phyloP scores from a whole-genome alignment of 2,329 filamentous ascomycete species.

The Westerdykella sp. region DNA sequence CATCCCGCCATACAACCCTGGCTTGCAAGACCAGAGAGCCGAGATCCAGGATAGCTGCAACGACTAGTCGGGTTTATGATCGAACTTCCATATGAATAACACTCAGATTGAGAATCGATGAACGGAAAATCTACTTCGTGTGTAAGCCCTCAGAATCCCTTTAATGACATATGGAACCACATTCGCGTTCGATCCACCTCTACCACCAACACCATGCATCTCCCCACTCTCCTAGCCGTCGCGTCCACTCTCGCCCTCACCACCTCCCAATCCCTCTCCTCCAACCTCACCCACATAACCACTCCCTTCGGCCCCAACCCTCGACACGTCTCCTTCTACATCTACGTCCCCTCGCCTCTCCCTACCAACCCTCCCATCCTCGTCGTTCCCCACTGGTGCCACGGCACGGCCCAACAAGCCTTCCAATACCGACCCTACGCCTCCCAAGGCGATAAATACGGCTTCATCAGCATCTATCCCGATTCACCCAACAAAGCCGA shows the following conservation, averaged over 20 bases:
- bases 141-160: too few relatives aligned
- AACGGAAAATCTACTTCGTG: too few relatives aligned
- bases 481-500: conserved; percentile 24
- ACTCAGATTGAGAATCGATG: too few relatives aligned
- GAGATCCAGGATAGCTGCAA: too few relatives aligned
- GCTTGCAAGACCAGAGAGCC: too few relatives aligned
- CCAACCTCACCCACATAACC: conserved; percentile 21
- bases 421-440: conserved; percentile 27
- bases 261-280: conserved; percentile 19
- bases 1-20: too few relatives aligned
- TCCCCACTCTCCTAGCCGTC: too few relatives aligned
- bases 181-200: too few relatives aligned
- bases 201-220: too few relatives aligned
- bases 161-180: too few relatives aligned
- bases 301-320: conserved; percentile 28
- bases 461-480: conserved; percentile 33
- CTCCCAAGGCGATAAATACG: conserved; percentile 24
- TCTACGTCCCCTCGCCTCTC: conserved; percentile 29
- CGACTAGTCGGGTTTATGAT: too few relatives aligned
- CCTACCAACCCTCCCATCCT: conserved; percentile 25
- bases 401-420: conserved; percentile 25
- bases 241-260: background rate
- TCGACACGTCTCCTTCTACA: conserved; percentile 28
- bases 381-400: conserved; percentile 31
- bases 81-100: too few relatives aligned